Conservation (phyloP, 1,139 yeast genomes). For the Suhomyces bribrorum region DNA sequence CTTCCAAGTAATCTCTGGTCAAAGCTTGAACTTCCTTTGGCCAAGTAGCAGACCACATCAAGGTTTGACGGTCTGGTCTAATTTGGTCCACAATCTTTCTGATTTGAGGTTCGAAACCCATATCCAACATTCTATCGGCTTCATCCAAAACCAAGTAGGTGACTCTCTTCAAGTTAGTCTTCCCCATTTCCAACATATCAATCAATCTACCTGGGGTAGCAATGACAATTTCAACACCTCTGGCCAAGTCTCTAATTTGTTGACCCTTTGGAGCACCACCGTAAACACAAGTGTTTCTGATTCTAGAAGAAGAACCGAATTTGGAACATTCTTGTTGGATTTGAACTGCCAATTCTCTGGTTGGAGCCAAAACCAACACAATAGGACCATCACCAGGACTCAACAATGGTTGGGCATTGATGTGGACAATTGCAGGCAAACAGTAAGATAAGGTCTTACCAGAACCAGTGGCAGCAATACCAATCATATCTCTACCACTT, state of each 20-base stretch:
- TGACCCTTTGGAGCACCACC: conserved; percentile 99
- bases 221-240: conserved; percentile 93
- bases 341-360: conserved; percentile 98
- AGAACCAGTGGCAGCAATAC: conserved; percentile 98
- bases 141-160: conserved; percentile 96
- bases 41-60: conserved; percentile 99
- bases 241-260: conserved; percentile 90
- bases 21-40: conserved; percentile 95
- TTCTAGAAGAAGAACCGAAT: conserved; percentile 88
- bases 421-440: conserved; percentile 95
- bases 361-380: conserved; percentile 94
- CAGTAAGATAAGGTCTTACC: conserved; percentile 98
- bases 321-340: conserved; percentile 95
- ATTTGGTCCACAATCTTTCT: conserved; percentile 93
- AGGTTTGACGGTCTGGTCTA: conserved; percentile 96
- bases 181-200: conserved; percentile 94
- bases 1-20: conserved; percentile 86
- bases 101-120: conserved; percentile 97
- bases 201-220: conserved; percentile 99
- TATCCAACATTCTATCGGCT: conserved; percentile 95
- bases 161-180: conserved; percentile 93
- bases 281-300: conserved; percentile 95
- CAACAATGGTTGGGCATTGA: conserved; percentile 94
- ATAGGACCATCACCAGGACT: conserved; percentile 96
- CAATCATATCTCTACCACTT: conserved; percentile 97